These are phyloP conservation scores for Diaporthe vexans DNA, from an alignment of 2,329 filamentous ascomycete genomes.

Conservation along the genomic window DNA sequence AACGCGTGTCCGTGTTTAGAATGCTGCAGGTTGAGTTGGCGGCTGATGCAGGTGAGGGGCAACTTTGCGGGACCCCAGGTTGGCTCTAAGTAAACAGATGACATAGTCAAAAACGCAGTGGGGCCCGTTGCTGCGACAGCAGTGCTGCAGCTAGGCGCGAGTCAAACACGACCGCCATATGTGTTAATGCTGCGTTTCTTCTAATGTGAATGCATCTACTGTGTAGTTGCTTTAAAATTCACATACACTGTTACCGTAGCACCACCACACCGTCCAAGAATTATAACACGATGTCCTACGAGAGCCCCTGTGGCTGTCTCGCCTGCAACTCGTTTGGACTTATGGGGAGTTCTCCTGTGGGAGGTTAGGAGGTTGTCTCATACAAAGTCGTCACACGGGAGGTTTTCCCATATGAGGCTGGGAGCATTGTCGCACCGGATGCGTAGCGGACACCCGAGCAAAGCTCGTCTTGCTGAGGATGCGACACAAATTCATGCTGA, in stretches of 20 bases:
- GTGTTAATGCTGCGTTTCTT: not conserved
- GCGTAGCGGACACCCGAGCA: too few relatives aligned
- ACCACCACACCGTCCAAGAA: too few relatives aligned
- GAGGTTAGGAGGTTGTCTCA: too few relatives aligned
- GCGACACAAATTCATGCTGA: too few relatives aligned
- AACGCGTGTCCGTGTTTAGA: constrained; percentile 30
- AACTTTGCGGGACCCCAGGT: not conserved
- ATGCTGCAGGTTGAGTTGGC: constrained; percentile 39
- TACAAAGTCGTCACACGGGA: too few relatives aligned
- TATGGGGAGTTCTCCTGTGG: too few relatives aligned
- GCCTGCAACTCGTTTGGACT: too few relatives aligned
- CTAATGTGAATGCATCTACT: not conserved
- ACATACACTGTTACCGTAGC: too few relatives aligned
- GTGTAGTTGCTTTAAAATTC: not conserved
- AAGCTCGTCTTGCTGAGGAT: too few relatives aligned
- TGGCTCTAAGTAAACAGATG: constrained; percentile 38
- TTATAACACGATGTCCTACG: not conserved
- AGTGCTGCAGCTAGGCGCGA: not conserved
- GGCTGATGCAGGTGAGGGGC: constrained; percentile 18
- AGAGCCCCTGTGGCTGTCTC: too few relatives aligned
- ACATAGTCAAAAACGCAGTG: constrained; percentile 32
- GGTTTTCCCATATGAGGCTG: too few relatives aligned
- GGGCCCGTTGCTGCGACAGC: constrained; percentile 30
- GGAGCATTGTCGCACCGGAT: too few relatives aligned
- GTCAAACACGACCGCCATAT: constrained; percentile 6